Conservation (phyloP, 345 rosid species). For the Cardamine chenopodiifolia region DNA sequence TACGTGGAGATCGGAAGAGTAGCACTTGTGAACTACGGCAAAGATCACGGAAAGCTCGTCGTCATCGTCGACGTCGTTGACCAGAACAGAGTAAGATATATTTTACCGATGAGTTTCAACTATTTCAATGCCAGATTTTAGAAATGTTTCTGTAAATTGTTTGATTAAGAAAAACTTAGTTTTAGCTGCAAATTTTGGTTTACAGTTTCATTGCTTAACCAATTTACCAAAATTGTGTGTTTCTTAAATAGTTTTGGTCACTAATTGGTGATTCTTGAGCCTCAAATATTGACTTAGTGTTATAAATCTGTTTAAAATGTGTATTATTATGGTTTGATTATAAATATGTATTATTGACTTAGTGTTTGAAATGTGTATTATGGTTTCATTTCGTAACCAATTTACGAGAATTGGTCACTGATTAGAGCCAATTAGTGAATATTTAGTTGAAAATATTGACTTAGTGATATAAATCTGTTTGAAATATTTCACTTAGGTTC, state of each 20-base stretch:
- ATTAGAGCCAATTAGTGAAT: no score
- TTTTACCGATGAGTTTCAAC: not conserved
- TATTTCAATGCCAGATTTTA: not conserved
- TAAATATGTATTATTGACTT: no score
- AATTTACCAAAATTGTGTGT: not conserved
- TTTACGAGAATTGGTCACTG: no score
- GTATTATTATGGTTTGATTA: no score
- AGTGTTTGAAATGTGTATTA: no score
- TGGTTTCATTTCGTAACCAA: no score
- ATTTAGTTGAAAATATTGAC: no score
- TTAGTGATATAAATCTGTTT: no score
- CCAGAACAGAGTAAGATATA: constrained; percentile 64
- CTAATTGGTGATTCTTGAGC: no score
- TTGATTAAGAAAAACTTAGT: not conserved
- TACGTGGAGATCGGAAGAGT: constrained; percentile 93
- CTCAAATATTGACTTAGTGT: not conserved
- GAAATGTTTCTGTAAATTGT: not conserved
- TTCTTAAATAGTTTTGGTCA: not conserved
- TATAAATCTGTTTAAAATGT: no score
- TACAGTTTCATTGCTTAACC: not conserved
- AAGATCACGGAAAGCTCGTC: constrained; percentile 83
- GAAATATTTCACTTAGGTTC: not conserved
- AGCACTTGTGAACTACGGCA: constrained; percentile 84
- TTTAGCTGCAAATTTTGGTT: not conserved
- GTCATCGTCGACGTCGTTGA: constrained; percentile 92